A percentile compares a stretch with the other conserved stretches of the same genome.
Evolutionary conservation across 106 monocot species (phyloP).

Genomic region (Dactylorhiza incarnata): DNA sequence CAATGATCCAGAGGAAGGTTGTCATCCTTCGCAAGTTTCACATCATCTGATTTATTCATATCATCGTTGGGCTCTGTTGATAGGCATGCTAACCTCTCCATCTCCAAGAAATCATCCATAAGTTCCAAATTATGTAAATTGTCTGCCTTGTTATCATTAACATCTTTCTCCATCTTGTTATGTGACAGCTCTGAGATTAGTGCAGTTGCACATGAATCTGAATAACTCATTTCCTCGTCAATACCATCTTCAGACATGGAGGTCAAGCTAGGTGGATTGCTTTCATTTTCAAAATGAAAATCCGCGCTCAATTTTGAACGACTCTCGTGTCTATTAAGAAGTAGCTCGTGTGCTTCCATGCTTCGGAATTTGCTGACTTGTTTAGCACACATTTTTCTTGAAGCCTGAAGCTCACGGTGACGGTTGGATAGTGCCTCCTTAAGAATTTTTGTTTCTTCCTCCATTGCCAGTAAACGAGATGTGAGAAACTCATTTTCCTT

Average conservation of each 20-base stretch:
- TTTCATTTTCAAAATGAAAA: conserved; percentile 38
- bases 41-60: not conserved
- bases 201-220: conserved; percentile 51
- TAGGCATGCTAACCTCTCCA: conserved; percentile 41
- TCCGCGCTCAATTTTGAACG: conserved; percentile 29
- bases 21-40: not conserved
- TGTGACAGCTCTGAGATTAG: conserved; percentile 52
- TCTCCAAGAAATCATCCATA: conserved; percentile 56
- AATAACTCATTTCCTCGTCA: conserved; percentile 62
- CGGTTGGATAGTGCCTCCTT: conserved; percentile 80
- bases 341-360: conserved; percentile 41
- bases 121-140: conserved; percentile 23
- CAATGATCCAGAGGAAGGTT: not conserved
- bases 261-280: conserved; percentile 58
- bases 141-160: not conserved
- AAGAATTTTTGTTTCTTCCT: conserved; percentile 89
- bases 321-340: conserved; percentile 30
- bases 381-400: conserved; percentile 71
- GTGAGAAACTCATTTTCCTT: conserved; percentile 86
- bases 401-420: conserved; percentile 70
- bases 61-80: conserved; percentile 27
- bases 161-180: conserved; percentile 21
- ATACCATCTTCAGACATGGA: conserved; percentile 85
- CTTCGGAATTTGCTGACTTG: conserved; percentile 54
- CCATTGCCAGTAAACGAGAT: conserved; percentile 45